A percentile compares a stretch with the other conserved stretches of the same genome.
Conservation (phyloP, 192 early-diverging fungal genomes). For the Borealophlyctis nickersoniae region DNA sequence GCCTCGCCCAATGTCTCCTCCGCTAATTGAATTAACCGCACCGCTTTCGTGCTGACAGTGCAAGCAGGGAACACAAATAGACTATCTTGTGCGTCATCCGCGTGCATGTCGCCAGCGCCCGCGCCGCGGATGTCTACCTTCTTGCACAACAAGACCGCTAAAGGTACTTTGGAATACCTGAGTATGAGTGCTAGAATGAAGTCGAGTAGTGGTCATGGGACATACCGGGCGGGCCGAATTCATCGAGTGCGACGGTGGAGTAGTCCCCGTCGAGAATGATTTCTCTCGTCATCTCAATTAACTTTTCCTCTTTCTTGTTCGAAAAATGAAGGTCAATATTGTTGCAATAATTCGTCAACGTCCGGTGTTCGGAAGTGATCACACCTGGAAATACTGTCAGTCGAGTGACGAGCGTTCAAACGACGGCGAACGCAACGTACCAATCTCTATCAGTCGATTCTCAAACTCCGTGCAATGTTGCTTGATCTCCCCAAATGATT, state of each 20-base stretch:
- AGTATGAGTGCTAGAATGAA: conserved; percentile 1
- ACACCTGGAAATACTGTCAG: background rate
- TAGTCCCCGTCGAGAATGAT: background rate
- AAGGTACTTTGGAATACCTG: background rate
- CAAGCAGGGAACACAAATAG: conserved; percentile 26
- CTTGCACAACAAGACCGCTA: background rate
- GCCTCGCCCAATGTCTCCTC: conserved; percentile 9
- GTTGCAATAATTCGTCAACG: background rate
- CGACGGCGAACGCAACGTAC: background rate
- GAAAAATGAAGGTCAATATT: background rate
- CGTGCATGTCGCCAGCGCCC: background rate
- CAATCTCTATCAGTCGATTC: background rate
- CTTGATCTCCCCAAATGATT: background rate
- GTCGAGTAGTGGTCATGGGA: background rate
- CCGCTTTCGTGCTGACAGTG: conserved; percentile 16
- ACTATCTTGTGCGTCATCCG: background rate
- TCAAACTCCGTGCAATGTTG: background rate
- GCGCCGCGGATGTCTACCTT: background rate
- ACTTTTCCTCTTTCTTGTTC: background rate
- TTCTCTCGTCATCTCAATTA: background rate
- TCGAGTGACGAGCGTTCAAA: background rate
- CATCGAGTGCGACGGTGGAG: background rate
- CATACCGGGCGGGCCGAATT: background rate
- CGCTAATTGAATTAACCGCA: conserved; percentile 9
- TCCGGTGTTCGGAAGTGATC: background rate